Base-by-base conservation (phyloP, 192 early-diverging fungal genomes). In the Dissophora ornata region DNA sequence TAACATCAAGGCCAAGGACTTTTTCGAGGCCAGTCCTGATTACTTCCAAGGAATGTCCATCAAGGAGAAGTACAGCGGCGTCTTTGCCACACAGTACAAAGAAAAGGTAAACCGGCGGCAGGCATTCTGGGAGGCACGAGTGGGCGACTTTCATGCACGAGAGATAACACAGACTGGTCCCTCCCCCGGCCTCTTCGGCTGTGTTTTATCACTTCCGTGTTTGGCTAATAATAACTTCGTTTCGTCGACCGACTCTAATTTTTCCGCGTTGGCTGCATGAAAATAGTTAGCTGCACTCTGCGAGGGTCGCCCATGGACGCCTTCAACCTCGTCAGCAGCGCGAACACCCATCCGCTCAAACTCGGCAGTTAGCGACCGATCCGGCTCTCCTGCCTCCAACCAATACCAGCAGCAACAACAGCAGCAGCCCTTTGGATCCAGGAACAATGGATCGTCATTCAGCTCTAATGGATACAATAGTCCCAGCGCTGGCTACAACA, bases 41-140 rank as follows among this genome's bases (percentile, higher is more conserved):
- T 96, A 91, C 71, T 79, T 73, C 4, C 82, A 86, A 16, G 85
- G 85, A 7, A 92, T 96, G 93, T 57, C 85, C 9, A 89, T 96
- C 57, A 80, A 83, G 51, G 93, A 96, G 57, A 97, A 96, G 79
- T 97, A 97, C 84, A 89, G 88, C 80, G 90, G 89, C 68, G 85
- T 89, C 41, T 95, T 95, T 83, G 95, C 96, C 22, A 79, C 86
- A 32, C 82, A 91, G 19, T 96, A 96, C 83, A 91, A 93, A 63
- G 92, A 96, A 62, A 96, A 96, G 87, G 92, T 98, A 80, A 62
- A 33, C 4, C 28, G 26, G n/a, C n/a, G n/a, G n/a, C n/a, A n/a
- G n/a, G n/a, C n/a, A n/a, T n/a, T n/a, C n/a, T n/a, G n/a, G n/a
- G n/a, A n/a, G n/a, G n/a, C n/a, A n/a, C n/a, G n/a, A n/a, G n/a